Conservation (phyloP, 768 basidiomycete genomes). For the Leccinum disarticulatum region DNA sequence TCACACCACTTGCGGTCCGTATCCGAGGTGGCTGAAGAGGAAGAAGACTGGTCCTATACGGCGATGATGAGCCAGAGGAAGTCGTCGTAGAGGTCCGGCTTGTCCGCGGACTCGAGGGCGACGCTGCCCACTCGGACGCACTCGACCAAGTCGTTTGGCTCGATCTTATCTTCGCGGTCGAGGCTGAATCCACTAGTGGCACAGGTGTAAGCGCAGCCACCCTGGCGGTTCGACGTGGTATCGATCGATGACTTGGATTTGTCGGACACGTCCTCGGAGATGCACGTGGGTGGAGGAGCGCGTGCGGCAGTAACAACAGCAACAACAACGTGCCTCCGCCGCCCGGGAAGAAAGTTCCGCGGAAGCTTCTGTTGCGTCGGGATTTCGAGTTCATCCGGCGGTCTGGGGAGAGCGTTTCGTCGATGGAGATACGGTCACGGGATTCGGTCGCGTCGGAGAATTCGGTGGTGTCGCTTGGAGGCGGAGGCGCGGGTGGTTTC, state of each 20-base stretch:
- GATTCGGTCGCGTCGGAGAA: conserved; percentile 56
- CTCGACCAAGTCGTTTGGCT: conserved; percentile 36
- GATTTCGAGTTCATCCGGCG: conserved; percentile 80
- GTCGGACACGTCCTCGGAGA: conserved; percentile 72
- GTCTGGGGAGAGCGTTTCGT: conserved; percentile 72
- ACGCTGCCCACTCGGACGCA: conserved; percentile 27
- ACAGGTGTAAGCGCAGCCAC: conserved; percentile 39
- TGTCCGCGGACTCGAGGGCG: conserved; percentile 23
- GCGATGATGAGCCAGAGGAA: conserved; percentile 15
- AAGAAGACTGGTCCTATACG: conserved; percentile 23
- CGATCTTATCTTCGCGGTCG: conserved; percentile 32
- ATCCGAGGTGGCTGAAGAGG: conserved; percentile 33
- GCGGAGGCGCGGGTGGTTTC: conserved; percentile 26
- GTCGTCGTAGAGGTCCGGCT: conserved; percentile 23
- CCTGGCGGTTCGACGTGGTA: conserved; percentile 68
- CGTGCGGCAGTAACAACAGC: no score
- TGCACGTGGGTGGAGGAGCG: conserved; percentile 30
- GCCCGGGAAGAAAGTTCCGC: conserved; percentile 52
- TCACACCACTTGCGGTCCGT: conserved; percentile 30
- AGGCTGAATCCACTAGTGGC: conserved; percentile 32
- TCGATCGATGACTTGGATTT: conserved; percentile 79
- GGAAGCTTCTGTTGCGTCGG: conserved; percentile 68
- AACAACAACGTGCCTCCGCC: conserved; percentile 36
- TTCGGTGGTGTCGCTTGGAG: conserved; percentile 37
- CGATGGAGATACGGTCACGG: conserved; percentile 70